Evolutionary conservation across 495 filamentous ascomycete genomes (phyloP), one percentile per base, ranked within the genome.

Genomic region (Apodospora peruviana): DNA sequence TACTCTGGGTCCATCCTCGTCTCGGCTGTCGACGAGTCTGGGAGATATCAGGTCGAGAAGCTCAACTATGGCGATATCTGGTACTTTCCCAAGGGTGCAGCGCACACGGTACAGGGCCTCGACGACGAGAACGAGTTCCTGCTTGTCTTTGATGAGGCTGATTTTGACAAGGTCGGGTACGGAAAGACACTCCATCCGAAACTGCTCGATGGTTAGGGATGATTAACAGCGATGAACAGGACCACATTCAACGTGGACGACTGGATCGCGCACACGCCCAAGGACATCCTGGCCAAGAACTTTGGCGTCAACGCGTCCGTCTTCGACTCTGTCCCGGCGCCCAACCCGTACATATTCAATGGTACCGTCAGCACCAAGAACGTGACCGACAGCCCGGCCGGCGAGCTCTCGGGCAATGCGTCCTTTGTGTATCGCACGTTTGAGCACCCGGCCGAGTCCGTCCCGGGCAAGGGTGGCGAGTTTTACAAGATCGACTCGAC

Each of bases 51-150:
- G 39, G 73, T 77, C 18, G 73, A 78, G 35, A 73, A 66, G 36
- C 72, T 84, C 14, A 67, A 75, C 12, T 72, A 68, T 14, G 82
- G 82, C 8, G 83, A 85, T 48, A 76, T 83, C 39, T 86, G 81
- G 82, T 72, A 69, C 18, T 82, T 85, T 55, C 81, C 83, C 27
- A 83, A 83, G 53, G 82, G 82, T 20, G 65, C 73, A 9, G 79
- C 78, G 1, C 80, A 86, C 48, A 81, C 81, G 0, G 70, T 85
- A 1, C 68, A 74, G 57, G 71, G 72, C 0, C 66, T 84, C 1
- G 75, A 73, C 2, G 79, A 84, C 7, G 73, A 82, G 56, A 83
- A 81, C 53, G 83, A 86, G 55, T 85, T 81, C 48, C 74, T 86
- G 3, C 71, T 85, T 11, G 76, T 77, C 32, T 85, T 85, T 53